These are phyloP conservation scores for Syncephalastrum monosporum DNA, from an alignment of 371 early-diverging fungal species.

Conservation along the genomic window DNA sequence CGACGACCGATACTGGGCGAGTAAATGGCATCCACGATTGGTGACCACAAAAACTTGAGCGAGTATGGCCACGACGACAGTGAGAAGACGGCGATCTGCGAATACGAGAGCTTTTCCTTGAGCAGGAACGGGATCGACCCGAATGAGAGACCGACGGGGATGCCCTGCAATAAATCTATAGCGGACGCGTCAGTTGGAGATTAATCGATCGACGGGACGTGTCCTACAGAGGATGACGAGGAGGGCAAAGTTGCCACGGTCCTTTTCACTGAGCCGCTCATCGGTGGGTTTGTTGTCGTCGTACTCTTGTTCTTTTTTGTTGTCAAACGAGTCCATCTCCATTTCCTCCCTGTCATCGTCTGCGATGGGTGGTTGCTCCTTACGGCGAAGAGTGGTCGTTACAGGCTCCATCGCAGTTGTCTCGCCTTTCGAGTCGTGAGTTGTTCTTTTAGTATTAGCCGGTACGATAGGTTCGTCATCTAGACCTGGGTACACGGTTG, in stretches of 20 bases:
- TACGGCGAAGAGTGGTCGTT: conserved; percentile 26
- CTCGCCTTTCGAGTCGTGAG: conserved; percentile 10
- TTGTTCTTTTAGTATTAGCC: conserved; percentile 1
- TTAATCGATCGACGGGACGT: conserved; percentile 20
- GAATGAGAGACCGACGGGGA: conserved; percentile 89
- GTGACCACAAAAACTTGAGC: conserved; percentile 93
- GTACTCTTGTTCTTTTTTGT: conserved; percentile 4
- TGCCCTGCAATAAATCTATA: conserved; percentile 87
- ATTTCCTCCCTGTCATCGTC: conserved; percentile 39
- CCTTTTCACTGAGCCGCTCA: conserved; percentile 37
- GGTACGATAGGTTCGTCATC: conserved; percentile 40
- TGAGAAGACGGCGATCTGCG: conserved; percentile 92
- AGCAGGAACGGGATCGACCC: conserved; percentile 93
- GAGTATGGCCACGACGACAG: conserved; percentile 94
- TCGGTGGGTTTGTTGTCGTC: background rate
- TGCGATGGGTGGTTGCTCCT: conserved; percentile 20
- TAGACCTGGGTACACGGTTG: conserved; percentile 34
- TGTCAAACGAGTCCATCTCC: conserved; percentile 25
- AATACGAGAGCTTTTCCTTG: conserved; percentile 85
- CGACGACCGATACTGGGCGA: conserved; percentile 81
- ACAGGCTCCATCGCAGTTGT: conserved; percentile 38
- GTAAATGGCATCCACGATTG: conserved; percentile 91
- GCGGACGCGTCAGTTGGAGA: background rate
- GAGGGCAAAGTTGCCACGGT: conserved; percentile 65
- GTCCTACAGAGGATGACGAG: conserved; percentile 62